Evolutionary conservation across 805 yeast species (phyloP).

Genomic region (Helenozyma rhizophorensis): DNA sequence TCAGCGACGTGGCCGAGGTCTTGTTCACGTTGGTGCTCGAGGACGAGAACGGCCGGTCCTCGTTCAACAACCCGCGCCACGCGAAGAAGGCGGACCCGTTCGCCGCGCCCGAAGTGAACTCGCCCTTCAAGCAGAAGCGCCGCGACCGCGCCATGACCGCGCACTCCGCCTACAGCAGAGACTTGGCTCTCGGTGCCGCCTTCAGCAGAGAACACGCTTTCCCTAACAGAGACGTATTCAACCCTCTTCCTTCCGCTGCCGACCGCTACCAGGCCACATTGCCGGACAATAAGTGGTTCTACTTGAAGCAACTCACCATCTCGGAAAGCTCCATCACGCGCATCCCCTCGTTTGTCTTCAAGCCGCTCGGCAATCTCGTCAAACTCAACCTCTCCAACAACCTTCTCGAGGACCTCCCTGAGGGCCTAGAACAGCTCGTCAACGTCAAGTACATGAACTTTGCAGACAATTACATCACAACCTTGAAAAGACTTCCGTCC

Average conservation of each 20-base stretch:
- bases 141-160: constrained; percentile 14
- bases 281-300: constrained; percentile 37
- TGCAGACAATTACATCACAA: constrained; percentile 38
- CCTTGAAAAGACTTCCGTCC: constrained; percentile 29
- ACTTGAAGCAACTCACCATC: constrained; percentile 38
- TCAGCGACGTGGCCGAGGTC: constrained; percentile 50
- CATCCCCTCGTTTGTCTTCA: constrained; percentile 32
- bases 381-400: constrained; percentile 56
- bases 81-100: constrained; percentile 12
- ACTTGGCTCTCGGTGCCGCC: not conserved
- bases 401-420: constrained; percentile 45
- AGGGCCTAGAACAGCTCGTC: constrained; percentile 46
- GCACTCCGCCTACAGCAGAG: constrained; percentile 1
- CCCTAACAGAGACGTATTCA: constrained; percentile 2
- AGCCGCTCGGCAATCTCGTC: constrained; percentile 37
- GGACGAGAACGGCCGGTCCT: constrained; percentile 41
- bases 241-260: too few relatives aligned
- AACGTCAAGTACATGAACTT: constrained; percentile 45
- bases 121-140: not conserved
- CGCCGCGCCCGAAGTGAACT: not conserved
- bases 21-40: constrained; percentile 50
- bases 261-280: constrained; percentile 17
- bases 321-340: constrained; percentile 36
- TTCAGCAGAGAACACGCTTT: too few relatives aligned
- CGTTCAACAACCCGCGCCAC: constrained; percentile 25